These are phyloP conservation scores for Solanum peruvianum DNA, from an alignment of 257 asterid species.

Conservation along the genomic window DNA sequence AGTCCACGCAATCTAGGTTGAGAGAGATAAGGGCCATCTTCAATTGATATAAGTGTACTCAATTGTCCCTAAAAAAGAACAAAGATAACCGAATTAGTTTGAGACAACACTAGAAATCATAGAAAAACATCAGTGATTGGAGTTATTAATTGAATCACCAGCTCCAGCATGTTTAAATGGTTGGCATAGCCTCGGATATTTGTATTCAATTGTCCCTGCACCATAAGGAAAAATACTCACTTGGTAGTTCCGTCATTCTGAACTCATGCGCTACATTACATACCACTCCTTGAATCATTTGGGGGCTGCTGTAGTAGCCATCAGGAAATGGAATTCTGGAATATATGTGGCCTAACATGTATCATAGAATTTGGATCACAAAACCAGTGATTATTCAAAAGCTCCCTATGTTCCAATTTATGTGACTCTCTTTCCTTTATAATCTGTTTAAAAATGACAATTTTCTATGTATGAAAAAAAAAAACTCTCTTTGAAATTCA, in stretches of 20 bases:
- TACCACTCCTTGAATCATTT: conserved; percentile 9
- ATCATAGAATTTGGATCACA: background rate
- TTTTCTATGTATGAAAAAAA: background rate
- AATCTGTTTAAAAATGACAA: background rate
- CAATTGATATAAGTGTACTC: conserved; percentile 3
- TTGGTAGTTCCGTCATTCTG: background rate
- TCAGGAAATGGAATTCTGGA: conserved; percentile 7
- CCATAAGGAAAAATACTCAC: background rate
- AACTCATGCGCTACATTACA: background rate
- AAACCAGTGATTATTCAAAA: background rate
- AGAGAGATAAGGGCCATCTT: background rate
- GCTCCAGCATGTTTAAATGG: conserved; percentile 8
- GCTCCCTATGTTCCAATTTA: background rate
- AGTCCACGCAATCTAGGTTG: conserved; percentile 12
- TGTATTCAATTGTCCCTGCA: conserved; percentile 14
- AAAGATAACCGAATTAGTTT: background rate
- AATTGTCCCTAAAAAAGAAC: conserved; percentile 12
- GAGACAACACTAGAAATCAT: background rate
- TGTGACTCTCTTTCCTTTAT: background rate
- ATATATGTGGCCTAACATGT: conserved; percentile 6
- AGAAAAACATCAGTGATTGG: background rate
- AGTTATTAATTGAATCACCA: conserved; percentile 11
- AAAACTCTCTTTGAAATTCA: background rate
- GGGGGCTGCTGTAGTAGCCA: background rate
- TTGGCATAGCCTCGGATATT: conserved; percentile 1